Evolutionary conservation across 2,329 filamentous ascomycete species (phyloP), one percentile per base, ranked within the genome.

Genomic region (Penicillium sp.): DNA sequence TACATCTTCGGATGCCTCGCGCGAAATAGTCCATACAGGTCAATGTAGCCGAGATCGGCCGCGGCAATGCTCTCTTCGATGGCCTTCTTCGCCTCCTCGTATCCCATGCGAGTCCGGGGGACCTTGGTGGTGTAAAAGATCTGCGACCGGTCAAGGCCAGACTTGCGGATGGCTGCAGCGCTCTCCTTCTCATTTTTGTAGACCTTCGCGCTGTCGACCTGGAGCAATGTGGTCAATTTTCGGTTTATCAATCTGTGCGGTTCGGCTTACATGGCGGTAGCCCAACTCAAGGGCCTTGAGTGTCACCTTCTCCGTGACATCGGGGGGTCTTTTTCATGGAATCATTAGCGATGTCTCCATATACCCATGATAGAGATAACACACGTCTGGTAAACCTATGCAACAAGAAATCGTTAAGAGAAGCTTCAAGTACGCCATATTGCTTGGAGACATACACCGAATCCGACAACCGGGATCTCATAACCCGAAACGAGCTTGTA

Each of bases 91-190:
- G 86, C 79, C 49, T 75, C 78, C 12, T 84, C 78, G 62, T 92
- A 93, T 54, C 76, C 77, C 62, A 81, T 75, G 2, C 64, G 56
- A 10, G 64, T 69, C 1, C 75, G 71, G 3, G 78, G 78, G 6
- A 84, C 75, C 62, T 85, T 85, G 53, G 77, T 81, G 6, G 82
- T 84, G 66, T 82, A 84, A 71, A 83, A 85, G 47, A 84, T 71
- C 31, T 81, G 67, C 23, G 75, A 73, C 6, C 82, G 76, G 10
- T 78, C 74, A 42, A 84, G 61, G 2, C 72, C 71, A 6, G 78
- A 77, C 46, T 73, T 72, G 1, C 72, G 66, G 52, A 84, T 79
- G 8, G 79, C 81, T 10, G 71, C 66, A 1, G 74, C 75, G 44
- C 77, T 78, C 38, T 80, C 75, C 8, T 68, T 70, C 67, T 84